Evolutionary conservation across 192 early-diverging fungal genomes (phyloP).

Genomic region (Gigaspora rosea): DNA sequence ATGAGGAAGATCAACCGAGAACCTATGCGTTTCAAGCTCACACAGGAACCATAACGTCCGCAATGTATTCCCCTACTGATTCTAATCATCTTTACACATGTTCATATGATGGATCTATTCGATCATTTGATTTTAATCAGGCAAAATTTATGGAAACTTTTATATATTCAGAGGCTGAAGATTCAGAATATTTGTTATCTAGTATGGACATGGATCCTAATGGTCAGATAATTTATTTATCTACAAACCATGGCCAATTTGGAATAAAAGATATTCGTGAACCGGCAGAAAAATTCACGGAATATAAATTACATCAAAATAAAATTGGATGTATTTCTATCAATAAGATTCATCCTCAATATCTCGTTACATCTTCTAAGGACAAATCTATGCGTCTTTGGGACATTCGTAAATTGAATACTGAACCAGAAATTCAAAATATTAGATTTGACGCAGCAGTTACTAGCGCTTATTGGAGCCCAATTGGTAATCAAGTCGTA

Average conservation of each 20-base stretch:
- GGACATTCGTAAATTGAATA: conserved; percentile 57
- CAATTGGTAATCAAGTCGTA: conserved; percentile 53
- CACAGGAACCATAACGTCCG: conserved; percentile 47
- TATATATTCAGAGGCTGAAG: conserved; percentile 35
- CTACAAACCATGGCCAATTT: conserved; percentile 54
- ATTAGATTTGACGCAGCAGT: conserved; percentile 57
- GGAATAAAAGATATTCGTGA: conserved; percentile 55
- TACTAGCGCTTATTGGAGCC: conserved; percentile 69
- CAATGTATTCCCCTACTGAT: conserved; percentile 52
- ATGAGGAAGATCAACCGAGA: conserved; percentile 50
- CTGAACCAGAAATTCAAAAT: conserved; percentile 31
- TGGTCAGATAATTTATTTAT: conserved; percentile 53
- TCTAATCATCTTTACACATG: conserved; percentile 50
- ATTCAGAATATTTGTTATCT: conserved; percentile 37
- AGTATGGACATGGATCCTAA: conserved; percentile 48
- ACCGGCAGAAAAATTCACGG: conserved; percentile 1
- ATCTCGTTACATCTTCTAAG: conserved; percentile 51
- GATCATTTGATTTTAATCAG: conserved; percentile 60
- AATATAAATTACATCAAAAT: conserved; percentile 48
- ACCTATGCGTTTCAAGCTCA: conserved; percentile 58
- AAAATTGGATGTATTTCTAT: conserved; percentile 66
- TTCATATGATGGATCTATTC: conserved; percentile 64
- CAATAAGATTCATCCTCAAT: conserved; percentile 51
- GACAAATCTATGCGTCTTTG: conserved; percentile 64
- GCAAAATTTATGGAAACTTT: conserved; percentile 54